Base-by-base conservation (phyloP, 2,329 filamentous ascomycete genomes). In the Aspergillus pseudotamarii region DNA sequence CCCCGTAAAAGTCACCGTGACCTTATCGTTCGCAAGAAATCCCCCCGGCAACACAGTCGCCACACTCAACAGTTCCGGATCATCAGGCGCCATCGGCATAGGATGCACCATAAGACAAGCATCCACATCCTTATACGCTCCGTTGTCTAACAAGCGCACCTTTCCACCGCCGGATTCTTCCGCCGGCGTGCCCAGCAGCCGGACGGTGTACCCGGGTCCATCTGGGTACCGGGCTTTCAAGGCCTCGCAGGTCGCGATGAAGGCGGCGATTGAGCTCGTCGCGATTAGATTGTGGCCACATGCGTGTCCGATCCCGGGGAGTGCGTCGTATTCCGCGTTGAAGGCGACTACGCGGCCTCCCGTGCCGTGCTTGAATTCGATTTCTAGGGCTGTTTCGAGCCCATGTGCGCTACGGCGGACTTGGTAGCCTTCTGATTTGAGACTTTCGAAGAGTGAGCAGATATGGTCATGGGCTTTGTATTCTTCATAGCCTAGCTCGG, bases 401-500 rank as follows among this genome's bases (percentile, higher is more conserved):
- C 79, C 83, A 69, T 83, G 84, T 0, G 81, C 80, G 50, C 82
- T 78, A 1, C 78, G 78, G 3, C 71, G 79, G 9, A 85, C 80
- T 0, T 69, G 56, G 64, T 82, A 83, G 0, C 80, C 83, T 10
- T 79, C 76, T 0, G 67, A 64, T 19, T 67, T 41, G 21, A 75
- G 30, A 65, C 63, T 57, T 74, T 75, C 14, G 82, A 76, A 66
- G 73, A 78, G 16, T 65, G 59, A 65, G 19, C 80, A 79, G 45
- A 86, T 80, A 12, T 76, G 77, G 43, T 84, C 78, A 64, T 86
- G 83, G 1, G 85, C 84, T n/a, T 79, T 76, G 67, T 78, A 72
- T 66, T 87, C 84, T 58, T 84, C 71, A 65, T 81, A 86, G 4
- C 76, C 80, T 1, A 84, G 71, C 67, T 86, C 84, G 0, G 84